Evolutionary conservation across 108 stramenopile genomes (phyloP), one percentile per base, ranked within the genome.

Genomic region (Schizochytrium sp.): DNA sequence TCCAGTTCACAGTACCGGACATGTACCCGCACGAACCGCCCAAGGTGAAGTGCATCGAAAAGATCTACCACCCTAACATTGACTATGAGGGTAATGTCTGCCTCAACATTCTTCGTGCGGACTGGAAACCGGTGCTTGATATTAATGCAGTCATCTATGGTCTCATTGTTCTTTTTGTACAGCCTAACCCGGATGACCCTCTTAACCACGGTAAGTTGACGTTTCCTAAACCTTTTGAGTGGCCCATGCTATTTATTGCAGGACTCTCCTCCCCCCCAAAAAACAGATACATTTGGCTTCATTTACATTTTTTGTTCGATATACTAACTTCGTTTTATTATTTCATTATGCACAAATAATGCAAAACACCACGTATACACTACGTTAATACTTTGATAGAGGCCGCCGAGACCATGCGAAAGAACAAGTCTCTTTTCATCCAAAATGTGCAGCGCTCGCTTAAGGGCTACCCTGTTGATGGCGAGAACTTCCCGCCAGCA

Each of bases 141-240:
- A 98, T 99, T 88, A 99, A 99, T 91, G 95, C 97, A 3, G 98
- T 99, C 69, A 98, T 99, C 93, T 98, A 99, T 92, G 98, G 99
- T 55, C 91, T 99, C 59, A 97, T 99, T 91, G 97, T 98, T 87
- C 92, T 99, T 61, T 99, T 99, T 94, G 97, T 97, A 89, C 98
- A 99, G 89, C 99, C 99, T 46, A 99, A 99, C 94, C 97, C 98
- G 72, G 97, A 98, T 91, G 99, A 99, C 92, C 99, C 99, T 2
- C 92, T 99, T 83, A 99, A 99, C 94, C 97, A 98, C 89, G 87
- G 56, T 72, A 46, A 72, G 72, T 46, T 64, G 28, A 17, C 61
- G 61, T 12, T 28, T 41, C 61, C 5, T 41, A 4, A 4, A 4
- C 61, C 61, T 17, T 64, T 64, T 7, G 61, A 5, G 61, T 12